phyloP scores from a whole-genome alignment of 805 yeast species.

The Candida chilensis region DNA sequence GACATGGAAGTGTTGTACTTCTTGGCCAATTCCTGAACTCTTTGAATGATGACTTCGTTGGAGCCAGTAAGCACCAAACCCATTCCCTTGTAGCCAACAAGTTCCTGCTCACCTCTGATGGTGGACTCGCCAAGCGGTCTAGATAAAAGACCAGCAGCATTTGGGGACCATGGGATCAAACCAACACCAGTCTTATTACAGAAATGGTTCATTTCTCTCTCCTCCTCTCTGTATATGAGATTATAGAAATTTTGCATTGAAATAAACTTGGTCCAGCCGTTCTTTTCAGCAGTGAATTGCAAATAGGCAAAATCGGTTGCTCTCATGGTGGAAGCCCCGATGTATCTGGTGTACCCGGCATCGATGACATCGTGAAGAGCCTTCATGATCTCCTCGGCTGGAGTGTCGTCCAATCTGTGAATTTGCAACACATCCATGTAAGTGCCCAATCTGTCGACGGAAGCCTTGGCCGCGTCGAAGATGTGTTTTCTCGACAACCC shows the following conservation, averaged over 20 bases:
- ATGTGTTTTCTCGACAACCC: conserved; percentile 40
- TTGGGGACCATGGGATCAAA: conserved; percentile 53
- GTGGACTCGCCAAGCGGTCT: conserved; percentile 26
- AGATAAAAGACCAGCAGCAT: conserved; percentile 45
- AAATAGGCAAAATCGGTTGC: conserved; percentile 43
- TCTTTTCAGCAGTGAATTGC: conserved; percentile 47
- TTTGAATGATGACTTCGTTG: conserved; percentile 4
- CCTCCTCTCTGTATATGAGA: conserved; percentile 54
- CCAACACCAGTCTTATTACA: conserved; percentile 47
- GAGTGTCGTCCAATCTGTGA: conserved; percentile 44
- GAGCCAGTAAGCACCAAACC: conserved; percentile 1
- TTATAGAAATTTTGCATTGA: conserved; percentile 53
- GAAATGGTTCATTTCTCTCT: conserved; percentile 49
- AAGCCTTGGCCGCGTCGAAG: conserved; percentile 28
- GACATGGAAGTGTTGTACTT: conserved; percentile 7
- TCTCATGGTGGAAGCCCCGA: conserved; percentile 59
- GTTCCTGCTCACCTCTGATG: conserved; percentile 1
- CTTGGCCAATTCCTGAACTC: conserved; percentile 6
- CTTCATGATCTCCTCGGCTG: conserved; percentile 46
- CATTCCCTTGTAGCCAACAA: conserved; percentile 2
- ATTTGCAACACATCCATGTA: conserved; percentile 47
- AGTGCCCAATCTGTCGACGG: conserved; percentile 40
- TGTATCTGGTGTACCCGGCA: conserved; percentile 38
- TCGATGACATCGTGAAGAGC: conserved; percentile 44
- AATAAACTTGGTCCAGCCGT: conserved; percentile 50